These are phyloP conservation scores for Talaromyces sp. DNA, from an alignment of 2,329 filamentous ascomycete genomes.

Conservation along the genomic window DNA sequence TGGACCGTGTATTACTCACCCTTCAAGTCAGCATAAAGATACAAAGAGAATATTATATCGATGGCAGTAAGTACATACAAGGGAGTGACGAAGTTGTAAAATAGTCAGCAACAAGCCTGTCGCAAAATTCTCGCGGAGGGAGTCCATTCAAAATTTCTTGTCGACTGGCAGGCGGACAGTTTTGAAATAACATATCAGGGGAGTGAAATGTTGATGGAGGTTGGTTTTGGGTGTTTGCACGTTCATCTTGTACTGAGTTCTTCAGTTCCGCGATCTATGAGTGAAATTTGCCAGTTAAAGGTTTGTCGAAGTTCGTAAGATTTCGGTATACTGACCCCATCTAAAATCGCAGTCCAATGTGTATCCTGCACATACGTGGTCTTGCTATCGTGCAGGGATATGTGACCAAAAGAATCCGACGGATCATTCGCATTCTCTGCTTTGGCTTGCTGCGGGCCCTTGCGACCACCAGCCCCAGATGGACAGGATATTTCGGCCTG, in stretches of 20 bases:
- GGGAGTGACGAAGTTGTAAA: constrained; percentile 16
- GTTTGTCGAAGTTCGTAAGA: neutral
- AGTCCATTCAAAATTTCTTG: constrained; percentile 18
- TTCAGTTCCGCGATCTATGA: constrained; percentile 12
- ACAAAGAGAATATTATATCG: neutral
- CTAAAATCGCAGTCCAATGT: constrained; percentile 13
- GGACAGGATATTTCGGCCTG: constrained; percentile 22
- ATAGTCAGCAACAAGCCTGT: constrained; percentile 21
- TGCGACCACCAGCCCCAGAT: neutral
- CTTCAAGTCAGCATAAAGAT: neutral
- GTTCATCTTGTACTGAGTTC: constrained; percentile 12
- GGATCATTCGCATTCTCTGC: constrained; percentile 18
- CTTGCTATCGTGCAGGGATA: constrained; percentile 8
- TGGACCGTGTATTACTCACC: constrained; percentile 11
- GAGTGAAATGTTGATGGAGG: neutral
- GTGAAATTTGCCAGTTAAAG: no score
- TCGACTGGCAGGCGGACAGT: neutral
- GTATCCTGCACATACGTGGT: constrained; percentile 12
- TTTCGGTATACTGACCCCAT: constrained; percentile 2
- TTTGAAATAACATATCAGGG: constrained; percentile 3
- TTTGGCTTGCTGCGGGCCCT: neutral
- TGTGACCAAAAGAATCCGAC: constrained; percentile 15
- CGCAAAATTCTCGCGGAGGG: constrained; percentile 17
- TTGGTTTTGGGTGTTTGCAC: neutral
- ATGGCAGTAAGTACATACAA: neutral